These are phyloP conservation scores for Beta vulgaris DNA, from an alignment of 148 eudicot genomes.

Conservation along the genomic window DNA sequence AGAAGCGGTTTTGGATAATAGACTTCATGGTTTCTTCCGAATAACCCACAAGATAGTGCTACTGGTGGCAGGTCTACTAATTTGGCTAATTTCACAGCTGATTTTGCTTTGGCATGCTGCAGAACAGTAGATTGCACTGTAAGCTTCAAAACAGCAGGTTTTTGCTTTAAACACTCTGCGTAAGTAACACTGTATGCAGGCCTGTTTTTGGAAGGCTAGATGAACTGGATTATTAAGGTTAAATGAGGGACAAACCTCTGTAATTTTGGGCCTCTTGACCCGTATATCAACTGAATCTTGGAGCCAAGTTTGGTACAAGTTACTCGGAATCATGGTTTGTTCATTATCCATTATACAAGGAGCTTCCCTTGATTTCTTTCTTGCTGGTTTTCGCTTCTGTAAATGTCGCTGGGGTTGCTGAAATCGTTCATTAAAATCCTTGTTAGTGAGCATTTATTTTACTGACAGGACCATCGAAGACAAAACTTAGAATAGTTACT, in stretches of 20 bases:
- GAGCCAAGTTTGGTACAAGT: constrained; percentile 87
- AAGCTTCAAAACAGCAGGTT: not conserved
- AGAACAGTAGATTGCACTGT: not conserved
- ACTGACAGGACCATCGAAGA: not conserved
- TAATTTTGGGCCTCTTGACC: constrained; percentile 47
- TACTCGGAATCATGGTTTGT: constrained; percentile 75
- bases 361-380: constrained; percentile 45
- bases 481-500: constrained; percentile 31
- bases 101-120: constrained; percentile 35
- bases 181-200: not conserved
- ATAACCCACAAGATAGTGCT: constrained; percentile 47
- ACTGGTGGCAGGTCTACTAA: constrained; percentile 76
- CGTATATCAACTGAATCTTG: constrained; percentile 58
- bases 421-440: constrained; percentile 3
- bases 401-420: constrained; percentile 32
- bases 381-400: constrained; percentile 34
- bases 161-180: not conserved
- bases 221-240: not conserved
- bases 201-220: not conserved
- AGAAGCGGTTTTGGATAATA: constrained; percentile 69
- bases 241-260: constrained; percentile 45
- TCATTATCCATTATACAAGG: constrained; percentile 61
- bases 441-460: not conserved
- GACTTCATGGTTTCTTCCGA: constrained; percentile 37
- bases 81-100: constrained; percentile 49